A percentile compares a stretch with the other conserved stretches of the same genome.
Evolutionary conservation across 345 rosid species (phyloP).

Genomic region (Eucalyptus pauciflora): DNA sequence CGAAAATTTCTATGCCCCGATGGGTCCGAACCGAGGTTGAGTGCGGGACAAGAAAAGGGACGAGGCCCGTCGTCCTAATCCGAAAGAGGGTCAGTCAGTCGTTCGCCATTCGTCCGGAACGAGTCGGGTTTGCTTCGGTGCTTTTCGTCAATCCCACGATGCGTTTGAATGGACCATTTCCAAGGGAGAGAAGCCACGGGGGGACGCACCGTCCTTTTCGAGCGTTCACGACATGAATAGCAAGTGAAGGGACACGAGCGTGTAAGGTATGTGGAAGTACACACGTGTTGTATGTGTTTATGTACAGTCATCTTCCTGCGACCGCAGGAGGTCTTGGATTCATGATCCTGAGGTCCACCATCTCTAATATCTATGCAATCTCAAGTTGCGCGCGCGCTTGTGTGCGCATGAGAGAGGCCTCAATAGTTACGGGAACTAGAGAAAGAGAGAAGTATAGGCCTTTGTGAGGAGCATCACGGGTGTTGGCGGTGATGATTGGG

Average conservation of each 20-base stretch:
- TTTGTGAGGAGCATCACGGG: neutral
- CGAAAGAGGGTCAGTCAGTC: neutral
- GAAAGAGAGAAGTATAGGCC: neutral
- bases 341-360: neutral
- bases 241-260: neutral
- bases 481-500: neutral
- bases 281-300: neutral
- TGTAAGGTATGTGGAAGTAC: neutral
- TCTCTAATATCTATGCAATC: neutral
- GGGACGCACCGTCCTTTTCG: neutral
- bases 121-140: neutral
- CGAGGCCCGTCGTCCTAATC: neutral
- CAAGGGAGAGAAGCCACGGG: neutral
- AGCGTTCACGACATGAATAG: neutral
- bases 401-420: neutral
- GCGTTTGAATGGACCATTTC: neutral
- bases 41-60: neutral
- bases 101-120: neutral
- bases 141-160: neutral
- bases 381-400: neutral
- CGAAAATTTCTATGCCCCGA: neutral
- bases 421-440: neutral
- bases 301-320: neutral
- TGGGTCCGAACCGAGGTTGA: neutral
- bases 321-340: neutral